phyloP scores from a whole-genome alignment of 225 moss, liverwort and hornwort species.

The Bryoerythrophyllum caledonicum region DNA sequence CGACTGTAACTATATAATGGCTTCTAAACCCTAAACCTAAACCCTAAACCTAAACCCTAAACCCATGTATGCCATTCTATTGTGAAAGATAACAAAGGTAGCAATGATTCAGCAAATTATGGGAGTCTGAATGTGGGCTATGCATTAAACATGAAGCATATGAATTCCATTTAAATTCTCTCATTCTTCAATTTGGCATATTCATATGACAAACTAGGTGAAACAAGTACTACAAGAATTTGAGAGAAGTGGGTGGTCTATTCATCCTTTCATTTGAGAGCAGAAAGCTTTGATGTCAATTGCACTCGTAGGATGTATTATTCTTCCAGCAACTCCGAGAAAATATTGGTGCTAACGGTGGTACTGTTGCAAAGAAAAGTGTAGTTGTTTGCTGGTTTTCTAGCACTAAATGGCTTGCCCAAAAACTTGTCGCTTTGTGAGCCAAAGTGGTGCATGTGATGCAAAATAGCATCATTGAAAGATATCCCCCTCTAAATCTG shows the following conservation, averaged over 20 bases:
- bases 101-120: neutral
- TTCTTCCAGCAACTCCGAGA: neutral
- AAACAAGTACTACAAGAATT: neutral
- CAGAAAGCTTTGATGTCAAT: neutral
- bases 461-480: no score
- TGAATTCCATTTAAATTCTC: neutral
- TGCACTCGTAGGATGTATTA: constrained; percentile 4
- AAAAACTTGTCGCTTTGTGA: neutral
- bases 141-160: neutral
- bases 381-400: neutral
- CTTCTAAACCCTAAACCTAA: no score
- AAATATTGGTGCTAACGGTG: neutral
- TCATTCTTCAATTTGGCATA: neutral
- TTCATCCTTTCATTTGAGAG: neutral
- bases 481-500: no score
- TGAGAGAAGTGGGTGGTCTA: no score
- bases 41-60: no score
- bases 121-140: neutral
- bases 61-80: neutral
- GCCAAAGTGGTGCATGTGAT: neutral
- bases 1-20: no score
- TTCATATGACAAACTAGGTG: neutral
- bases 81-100: neutral
- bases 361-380: neutral
- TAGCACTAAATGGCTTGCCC: neutral